A percentile compares a stretch with the other conserved stretches of the same genome.
Conservation (phyloP, 2,329 filamentous ascomycete genomes). For the Ascochyta koolunga region DNA sequence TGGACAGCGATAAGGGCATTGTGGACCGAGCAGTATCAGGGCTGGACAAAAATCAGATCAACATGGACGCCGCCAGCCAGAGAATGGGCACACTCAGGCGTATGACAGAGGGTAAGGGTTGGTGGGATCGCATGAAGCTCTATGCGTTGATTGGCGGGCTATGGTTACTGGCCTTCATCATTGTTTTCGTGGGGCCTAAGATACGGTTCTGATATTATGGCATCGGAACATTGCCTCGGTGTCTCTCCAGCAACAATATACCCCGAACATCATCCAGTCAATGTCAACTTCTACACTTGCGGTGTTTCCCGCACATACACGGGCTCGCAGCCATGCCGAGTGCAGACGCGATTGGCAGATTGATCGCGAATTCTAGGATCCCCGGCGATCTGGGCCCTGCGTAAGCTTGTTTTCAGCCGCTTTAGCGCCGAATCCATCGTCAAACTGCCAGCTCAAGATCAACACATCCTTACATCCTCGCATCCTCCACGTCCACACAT, state of each 20-base stretch:
- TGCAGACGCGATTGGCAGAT: constrained; percentile 2
- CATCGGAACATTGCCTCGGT: background rate
- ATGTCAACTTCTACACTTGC: constrained; percentile 3
- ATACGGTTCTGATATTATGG: constrained; percentile 70
- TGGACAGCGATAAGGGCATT: constrained; percentile 77
- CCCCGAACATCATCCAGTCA: constrained; percentile 3
- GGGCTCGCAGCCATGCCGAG: constrained; percentile 1
- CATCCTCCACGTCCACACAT: background rate
- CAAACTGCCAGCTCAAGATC: constrained; percentile 19
- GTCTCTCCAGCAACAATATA: constrained; percentile 9
- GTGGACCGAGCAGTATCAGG: constrained; percentile 74
- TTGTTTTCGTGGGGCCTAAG: constrained; percentile 89
- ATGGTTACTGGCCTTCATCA: constrained; percentile 75
- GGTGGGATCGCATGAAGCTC: constrained; percentile 82
- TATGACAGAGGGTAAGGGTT: constrained; percentile 88
- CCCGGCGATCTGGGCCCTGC: constrained; percentile 19
- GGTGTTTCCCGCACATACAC: background rate
- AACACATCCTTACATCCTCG: constrained; percentile 12
- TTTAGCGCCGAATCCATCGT: constrained; percentile 14
- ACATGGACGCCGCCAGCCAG: constrained; percentile 76
- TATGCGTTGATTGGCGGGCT: constrained; percentile 84
- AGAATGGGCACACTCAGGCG: constrained; percentile 77
- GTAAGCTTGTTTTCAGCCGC: constrained; percentile 14
- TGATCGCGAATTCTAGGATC: constrained; percentile 9
- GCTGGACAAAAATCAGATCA: constrained; percentile 75